These are phyloP conservation scores for Ophiostoma pallidulum DNA, from an alignment of 2,329 filamentous ascomycete genomes.

Conservation along the genomic window DNA sequence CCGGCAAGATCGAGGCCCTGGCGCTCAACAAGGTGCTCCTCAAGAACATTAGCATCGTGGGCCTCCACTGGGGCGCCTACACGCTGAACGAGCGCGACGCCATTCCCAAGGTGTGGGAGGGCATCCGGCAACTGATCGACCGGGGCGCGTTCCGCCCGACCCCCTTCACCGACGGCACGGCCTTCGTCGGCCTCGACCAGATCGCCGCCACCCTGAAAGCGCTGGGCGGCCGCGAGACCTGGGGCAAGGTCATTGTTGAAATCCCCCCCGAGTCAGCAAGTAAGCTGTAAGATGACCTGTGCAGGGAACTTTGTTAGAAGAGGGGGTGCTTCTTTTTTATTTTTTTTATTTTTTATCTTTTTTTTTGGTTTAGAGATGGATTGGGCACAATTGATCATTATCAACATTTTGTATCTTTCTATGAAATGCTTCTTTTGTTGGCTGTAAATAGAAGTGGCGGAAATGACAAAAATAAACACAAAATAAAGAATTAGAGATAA, in stretches of 20 bases:
- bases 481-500: no score
- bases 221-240: slow-evolving; percentile 66
- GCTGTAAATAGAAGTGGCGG: no score
- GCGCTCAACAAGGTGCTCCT: slow-evolving; percentile 85
- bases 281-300: slow-evolving; percentile 43
- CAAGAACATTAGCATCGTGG: slow-evolving; percentile 87
- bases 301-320: no score
- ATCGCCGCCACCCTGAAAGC: slow-evolving; percentile 37
- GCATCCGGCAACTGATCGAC: slow-evolving; percentile 67
- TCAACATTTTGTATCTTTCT: no score
- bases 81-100: slow-evolving; percentile 60
- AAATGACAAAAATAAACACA: no score
- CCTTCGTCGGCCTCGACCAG: slow-evolving; percentile 58
- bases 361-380: no score
- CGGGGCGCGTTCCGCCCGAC: slow-evolving; percentile 74
- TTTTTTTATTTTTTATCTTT: not conserved
- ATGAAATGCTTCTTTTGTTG: not conserved
- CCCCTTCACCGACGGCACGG: slow-evolving; percentile 66
- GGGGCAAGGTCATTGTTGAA: slow-evolving; percentile 93
- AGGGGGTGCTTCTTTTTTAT: not conserved
- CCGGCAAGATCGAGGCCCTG: slow-evolving; percentile 79
- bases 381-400: no score
- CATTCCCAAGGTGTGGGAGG: slow-evolving; percentile 68
- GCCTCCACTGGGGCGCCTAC: slow-evolving; percentile 88
- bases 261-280: slow-evolving; percentile 58